phyloP scores from a whole-genome alignment of 2,329 filamentous ascomycete species.

The Thermoascus crustaceus region DNA sequence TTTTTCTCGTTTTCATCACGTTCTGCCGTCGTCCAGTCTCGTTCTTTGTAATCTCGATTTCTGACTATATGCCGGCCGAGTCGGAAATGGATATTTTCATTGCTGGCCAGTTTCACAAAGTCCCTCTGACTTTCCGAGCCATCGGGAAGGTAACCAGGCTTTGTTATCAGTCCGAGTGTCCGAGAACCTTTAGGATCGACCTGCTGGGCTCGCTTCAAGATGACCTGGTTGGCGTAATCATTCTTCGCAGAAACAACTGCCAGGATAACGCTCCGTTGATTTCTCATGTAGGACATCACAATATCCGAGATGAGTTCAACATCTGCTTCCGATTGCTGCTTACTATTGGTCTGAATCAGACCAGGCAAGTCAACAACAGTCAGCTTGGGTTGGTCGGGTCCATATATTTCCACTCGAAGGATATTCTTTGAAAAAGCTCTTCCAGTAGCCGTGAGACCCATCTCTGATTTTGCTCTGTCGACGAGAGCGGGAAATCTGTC shows the following conservation, averaged over 20 bases:
- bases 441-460: constrained; percentile 15
- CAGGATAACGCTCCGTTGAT: constrained; percentile 39
- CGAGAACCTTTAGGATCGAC: constrained; percentile 24
- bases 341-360: constrained; percentile 47
- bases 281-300: constrained; percentile 32
- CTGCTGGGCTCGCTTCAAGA: constrained; percentile 29
- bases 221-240: constrained; percentile 35
- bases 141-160: constrained; percentile 33
- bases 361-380: constrained; percentile 57
- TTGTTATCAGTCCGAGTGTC: constrained; percentile 42
- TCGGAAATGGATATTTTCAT: constrained; percentile 34
- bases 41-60: constrained; percentile 36
- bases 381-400: constrained; percentile 51
- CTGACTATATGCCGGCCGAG: constrained; percentile 45
- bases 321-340: constrained; percentile 46
- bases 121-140: constrained; percentile 28
- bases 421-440: constrained; percentile 41
- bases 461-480: constrained; percentile 17
- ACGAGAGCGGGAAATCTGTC: constrained; percentile 9
- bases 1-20: constrained; percentile 25
- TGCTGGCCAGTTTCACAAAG: constrained; percentile 31
- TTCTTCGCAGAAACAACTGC: constrained; percentile 40
- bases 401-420: constrained; percentile 51
- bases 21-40: constrained; percentile 13
- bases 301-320: constrained; percentile 46